Evolutionary conservation across 257 asterid genomes (phyloP), one percentile per base, ranked within the genome.

Genomic region (Penstemon barbatus): DNA sequence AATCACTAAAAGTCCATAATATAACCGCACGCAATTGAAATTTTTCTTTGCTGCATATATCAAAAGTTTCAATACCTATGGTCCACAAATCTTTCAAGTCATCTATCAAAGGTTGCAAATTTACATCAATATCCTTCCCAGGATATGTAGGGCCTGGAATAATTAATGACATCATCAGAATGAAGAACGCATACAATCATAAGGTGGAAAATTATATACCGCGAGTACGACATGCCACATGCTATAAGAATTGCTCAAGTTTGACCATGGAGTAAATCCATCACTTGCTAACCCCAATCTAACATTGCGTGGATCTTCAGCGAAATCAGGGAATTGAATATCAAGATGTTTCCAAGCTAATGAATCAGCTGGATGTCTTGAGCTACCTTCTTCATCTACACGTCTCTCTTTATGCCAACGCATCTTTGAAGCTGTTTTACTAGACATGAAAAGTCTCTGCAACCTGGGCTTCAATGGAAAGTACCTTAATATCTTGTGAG

Each of bases 321-420:
- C n/a, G n/a, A n/a, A n/a, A n/a, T n/a, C n/a, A n/a, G n/a, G n/a
- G n/a, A n/a, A n/a, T n/a, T n/a, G n/a, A n/a, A n/a, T n/a, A n/a
- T n/a, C n/a, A n/a, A n/a, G n/a, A n/a, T n/a, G n/a, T n/a, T n/a
- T n/a, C n/a, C n/a, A n/a, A n/a, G n/a, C n/a, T n/a, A n/a, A n/a
- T n/a, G n/a, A n/a, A n/a, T n/a, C n/a, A n/a, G n/a, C n/a, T n/a
- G n/a, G n/a, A n/a, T n/a, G n/a, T n/a, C n/a, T n/a, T n/a, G n/a
- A n/a, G n/a, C n/a, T n/a, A n/a, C n/a, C n/a, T n/a, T n/a, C n/a
- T n/a, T n/a, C n/a, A n/a, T n/a, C n/a, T n/a, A n/a, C n/a, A n/a
- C n/a, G n/a, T n/a, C 37, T 61, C 3, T 61, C 66, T 15, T 39
- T 40, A 42, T 61, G 66, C 66, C 66, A 40, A 11, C 54, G 18